Evolutionary conservation across 2,329 filamentous ascomycete genomes (phyloP), one percentile per base, ranked within the genome.

Genomic region (Monosporascus sp.): DNA sequence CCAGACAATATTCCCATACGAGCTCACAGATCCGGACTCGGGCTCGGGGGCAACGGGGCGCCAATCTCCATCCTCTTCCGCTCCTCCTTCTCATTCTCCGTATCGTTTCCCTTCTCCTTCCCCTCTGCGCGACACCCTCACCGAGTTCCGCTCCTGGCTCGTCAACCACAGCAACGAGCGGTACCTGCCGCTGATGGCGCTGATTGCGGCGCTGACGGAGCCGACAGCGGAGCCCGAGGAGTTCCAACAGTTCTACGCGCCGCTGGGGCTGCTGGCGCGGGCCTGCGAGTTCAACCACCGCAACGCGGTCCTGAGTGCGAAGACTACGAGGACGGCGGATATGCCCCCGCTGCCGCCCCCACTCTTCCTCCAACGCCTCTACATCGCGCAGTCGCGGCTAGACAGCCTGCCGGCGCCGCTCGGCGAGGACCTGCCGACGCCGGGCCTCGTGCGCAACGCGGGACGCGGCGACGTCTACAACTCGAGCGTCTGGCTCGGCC

Each of bases 381-480:
- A 97, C 68, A 85, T 97, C 50, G 92, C 93, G 0, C 94, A 97
- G 71, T 88, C 85, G 15, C 77, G 87, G 35, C 76, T 97, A 2
- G 65, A 76, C 4, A 80, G 88, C 52, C 79, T 97, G 0, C 91
- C 93, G 0, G 49, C 60, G 0, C 58, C 70, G 1, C 70, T 96
- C 1, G 79, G 76, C 52, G 65, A 75, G 3, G 89, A 95, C 61
- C 68, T 96, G 0, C 85, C 87, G 0, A 79, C 79, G 0, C 92
- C 91, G 0, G 66, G 75, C 0, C 63, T 92, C 4, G 83, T 96
- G 3, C 68, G 64, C 3, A 66, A 73, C 6, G 79, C 82, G 1
- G 89, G 89, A 0, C 87, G 81, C 60, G 90, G 90, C 3, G 92
- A 97, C 67, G 72, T 97, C n/a, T 97, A 97, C 67, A 82, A 80